phyloP scores from a whole-genome alignment of 2,329 filamentous ascomycete genomes.

The Fusarium mexicanum region DNA sequence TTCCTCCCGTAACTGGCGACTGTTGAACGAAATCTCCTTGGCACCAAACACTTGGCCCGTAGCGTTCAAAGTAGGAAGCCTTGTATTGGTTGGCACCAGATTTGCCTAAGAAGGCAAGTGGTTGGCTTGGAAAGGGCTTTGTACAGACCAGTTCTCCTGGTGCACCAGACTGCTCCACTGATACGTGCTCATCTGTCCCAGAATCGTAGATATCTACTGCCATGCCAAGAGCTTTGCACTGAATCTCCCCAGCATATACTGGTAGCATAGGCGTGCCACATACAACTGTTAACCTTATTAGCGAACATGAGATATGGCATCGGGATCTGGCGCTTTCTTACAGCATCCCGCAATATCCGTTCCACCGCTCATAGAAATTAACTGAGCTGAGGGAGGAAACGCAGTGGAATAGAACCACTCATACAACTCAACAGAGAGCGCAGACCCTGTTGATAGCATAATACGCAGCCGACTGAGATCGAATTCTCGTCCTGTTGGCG shows the following conservation, averaged over 20 bases:
- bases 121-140: background rate
- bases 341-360: background rate
- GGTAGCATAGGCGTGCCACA: conserved; percentile 7
- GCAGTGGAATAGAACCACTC: background rate
- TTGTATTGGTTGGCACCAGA: background rate
- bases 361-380: background rate
- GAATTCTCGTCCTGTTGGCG: too few relatives aligned
- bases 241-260: conserved; percentile 14
- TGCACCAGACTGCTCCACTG: background rate
- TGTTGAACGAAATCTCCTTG: background rate
- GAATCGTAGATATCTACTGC: conserved; percentile 15
- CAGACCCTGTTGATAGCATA: background rate
- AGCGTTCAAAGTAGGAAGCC: background rate
- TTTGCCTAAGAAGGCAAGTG: background rate
- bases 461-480: background rate
- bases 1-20: background rate
- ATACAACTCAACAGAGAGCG: background rate
- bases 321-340: too few relatives aligned
- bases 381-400: background rate
- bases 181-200: background rate
- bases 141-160: background rate
- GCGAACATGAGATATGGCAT: background rate
- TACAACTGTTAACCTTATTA: background rate
- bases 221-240: conserved; percentile 23
- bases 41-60: background rate